Evolutionary conservation across 306 rosid species (phyloP), one percentile per base, ranked within the genome.

Genomic region (Pachyrhizus erosus): DNA sequence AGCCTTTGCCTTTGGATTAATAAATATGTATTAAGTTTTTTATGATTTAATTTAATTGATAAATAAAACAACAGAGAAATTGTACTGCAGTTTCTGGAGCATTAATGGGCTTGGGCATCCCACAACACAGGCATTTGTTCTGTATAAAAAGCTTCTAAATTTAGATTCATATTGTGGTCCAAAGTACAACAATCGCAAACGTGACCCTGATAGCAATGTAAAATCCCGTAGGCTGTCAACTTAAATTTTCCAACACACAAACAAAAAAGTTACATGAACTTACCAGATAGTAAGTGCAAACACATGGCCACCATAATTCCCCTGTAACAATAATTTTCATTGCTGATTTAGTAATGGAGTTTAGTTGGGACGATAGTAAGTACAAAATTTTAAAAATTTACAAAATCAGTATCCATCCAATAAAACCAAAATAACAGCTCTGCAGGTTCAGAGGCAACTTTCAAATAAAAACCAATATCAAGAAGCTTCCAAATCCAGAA

Each of bases 401-500:
- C 10, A 33, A 21, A 54, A 17, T 0, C n/a, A 11, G 17, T 58
- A 23, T 14, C 78, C 23, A 43, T 48, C 18, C 62, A 71, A 58
- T 31, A 21, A 31, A 21, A 45, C 73, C 61, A 71, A 43, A 71
- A 80, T 71, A 14, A 71, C 84, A 58, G 84, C 64, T 55, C 39
- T 57, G 77, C 55, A 1, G 37, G 48, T 21, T 46, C 54, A 58
- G 34, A 42, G 48, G 17, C 51, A 70, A 27, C 78, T 70, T 42
- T 42, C 70, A 57, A 57, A 42, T 29, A 21, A 40, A 27, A 20
- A 58, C 39, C 68, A 48, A 20, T 8, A 27, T 10, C 21, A 29
- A 65, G 72, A 83, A 60, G 37, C 82, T 60, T 77, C 49, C 74
- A 83, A 83, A 49, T 71, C 37, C 43, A 18, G 0, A 43, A 23